Evolutionary conservation across 2,329 filamentous ascomycete genomes (phyloP).

Genomic region (Metarhizium sp.): DNA sequence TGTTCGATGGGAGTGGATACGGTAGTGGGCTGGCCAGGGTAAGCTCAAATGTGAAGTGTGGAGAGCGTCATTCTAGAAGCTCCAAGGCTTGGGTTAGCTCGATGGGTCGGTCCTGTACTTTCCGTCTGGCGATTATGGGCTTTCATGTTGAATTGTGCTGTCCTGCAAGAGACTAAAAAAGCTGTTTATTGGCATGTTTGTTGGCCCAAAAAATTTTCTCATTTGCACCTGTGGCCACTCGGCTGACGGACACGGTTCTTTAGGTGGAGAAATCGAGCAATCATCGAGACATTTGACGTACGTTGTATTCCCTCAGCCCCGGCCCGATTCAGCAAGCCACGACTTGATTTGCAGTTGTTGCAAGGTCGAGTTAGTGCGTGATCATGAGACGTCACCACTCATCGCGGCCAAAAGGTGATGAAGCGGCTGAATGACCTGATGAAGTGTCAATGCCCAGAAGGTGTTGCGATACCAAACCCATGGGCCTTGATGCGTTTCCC

Average conservation of each 20-base stretch:
- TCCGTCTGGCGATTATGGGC: too few relatives aligned
- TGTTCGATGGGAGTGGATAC: too few relatives aligned
- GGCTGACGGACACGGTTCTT: too few relatives aligned
- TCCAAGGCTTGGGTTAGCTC: background rate
- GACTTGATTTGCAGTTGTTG: background rate
- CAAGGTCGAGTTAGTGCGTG: too few relatives aligned
- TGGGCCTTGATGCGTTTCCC: too few relatives aligned
- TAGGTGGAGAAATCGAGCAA: too few relatives aligned
- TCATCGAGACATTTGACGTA: background rate
- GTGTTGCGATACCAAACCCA: background rate
- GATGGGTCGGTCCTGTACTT: background rate
- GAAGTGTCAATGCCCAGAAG: background rate
- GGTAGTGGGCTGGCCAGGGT: too few relatives aligned
- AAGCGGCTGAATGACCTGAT: background rate
- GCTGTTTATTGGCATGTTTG: too few relatives aligned
- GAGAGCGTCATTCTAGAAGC: constrained; percentile 11
- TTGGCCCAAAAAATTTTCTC: too few relatives aligned
- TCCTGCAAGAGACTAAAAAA: too few relatives aligned
- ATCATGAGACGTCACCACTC: background rate
- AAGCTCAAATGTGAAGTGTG: constrained; percentile 1
- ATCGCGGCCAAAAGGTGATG: background rate
- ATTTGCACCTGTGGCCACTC: too few relatives aligned
- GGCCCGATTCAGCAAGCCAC: background rate
- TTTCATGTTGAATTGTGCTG: too few relatives aligned
- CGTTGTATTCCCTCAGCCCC: background rate